These are phyloP conservation scores for Pachyrhizus erosus DNA, from an alignment of 306 rosid genomes.

Conservation along the genomic window DNA sequence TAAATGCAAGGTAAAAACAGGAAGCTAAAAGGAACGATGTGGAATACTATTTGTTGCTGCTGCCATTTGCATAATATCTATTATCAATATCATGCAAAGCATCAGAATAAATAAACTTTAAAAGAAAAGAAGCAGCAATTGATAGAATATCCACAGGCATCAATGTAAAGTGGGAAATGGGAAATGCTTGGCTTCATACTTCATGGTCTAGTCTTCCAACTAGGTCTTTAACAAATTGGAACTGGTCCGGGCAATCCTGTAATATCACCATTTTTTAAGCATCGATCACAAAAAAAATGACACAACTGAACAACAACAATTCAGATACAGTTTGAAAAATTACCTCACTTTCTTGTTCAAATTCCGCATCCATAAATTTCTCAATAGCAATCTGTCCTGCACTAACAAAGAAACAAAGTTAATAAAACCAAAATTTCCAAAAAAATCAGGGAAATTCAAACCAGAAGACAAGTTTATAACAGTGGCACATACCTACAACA, in stretches of 20 bases:
- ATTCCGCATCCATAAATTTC: constrained; percentile 67
- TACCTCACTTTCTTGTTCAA: constrained; percentile 71
- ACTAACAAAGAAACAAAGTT: constrained; percentile 39
- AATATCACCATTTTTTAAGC: constrained; percentile 39
- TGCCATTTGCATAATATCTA: constrained; percentile 5
- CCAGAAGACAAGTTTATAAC: neutral
- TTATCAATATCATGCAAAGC: constrained; percentile 34
- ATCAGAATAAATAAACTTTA: constrained; percentile 29
- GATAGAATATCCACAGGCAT: constrained; percentile 31
- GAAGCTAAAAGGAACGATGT: no score
- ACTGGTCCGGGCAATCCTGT: constrained; percentile 83
- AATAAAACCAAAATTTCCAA: neutral
- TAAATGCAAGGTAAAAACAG: no score
- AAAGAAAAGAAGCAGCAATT: neutral
- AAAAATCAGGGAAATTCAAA: constrained; percentile 33
- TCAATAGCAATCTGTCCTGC: constrained; percentile 84
- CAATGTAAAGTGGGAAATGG: constrained; percentile 35
- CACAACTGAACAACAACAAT: neutral
- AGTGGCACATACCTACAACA: constrained; percentile 73
- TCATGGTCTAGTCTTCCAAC: constrained; percentile 77
- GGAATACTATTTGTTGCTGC: neutral
- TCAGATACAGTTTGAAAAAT: neutral
- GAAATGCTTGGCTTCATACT: constrained; percentile 65
- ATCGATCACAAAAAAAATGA: neutral
- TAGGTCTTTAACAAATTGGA: constrained; percentile 67